Evolutionary conservation across 805 yeast species (phyloP).

Genomic region (Cyberlindnera xishuangbannaensis): DNA sequence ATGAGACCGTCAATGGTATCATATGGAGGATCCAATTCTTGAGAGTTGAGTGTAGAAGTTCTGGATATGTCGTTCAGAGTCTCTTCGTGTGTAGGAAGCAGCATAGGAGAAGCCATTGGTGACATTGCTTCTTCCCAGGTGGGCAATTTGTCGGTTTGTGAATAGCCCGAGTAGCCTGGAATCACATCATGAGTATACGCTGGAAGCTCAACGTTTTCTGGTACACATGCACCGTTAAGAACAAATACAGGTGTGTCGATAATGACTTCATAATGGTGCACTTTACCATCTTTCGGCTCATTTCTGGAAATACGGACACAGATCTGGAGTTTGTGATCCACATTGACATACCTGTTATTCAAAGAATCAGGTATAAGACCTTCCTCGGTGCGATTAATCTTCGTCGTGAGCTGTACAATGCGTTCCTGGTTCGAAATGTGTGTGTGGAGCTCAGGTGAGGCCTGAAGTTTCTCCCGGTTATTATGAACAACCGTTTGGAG

Average conservation of each 20-base stretch:
- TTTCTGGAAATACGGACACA: conserved; percentile 63
- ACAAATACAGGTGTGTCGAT: conserved; percentile 69
- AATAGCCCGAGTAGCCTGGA: conserved; percentile 10
- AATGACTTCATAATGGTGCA: conserved; percentile 75
- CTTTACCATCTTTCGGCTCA: conserved; percentile 39
- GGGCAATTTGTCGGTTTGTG: conserved; percentile 42
- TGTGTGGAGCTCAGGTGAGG: conserved; percentile 8
- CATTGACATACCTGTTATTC: conserved; percentile 54
- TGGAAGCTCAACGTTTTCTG: conserved; percentile 34
- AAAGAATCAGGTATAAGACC: conserved; percentile 45
- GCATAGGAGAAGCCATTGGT: conserved; percentile 30
- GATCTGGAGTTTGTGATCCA: conserved; percentile 64
- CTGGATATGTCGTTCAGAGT: conserved; percentile 17
- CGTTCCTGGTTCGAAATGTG: conserved; percentile 10
- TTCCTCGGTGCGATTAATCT: conserved; percentile 13
- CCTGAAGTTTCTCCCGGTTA: conserved; percentile 9
- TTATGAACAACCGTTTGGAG: conserved; percentile 7
- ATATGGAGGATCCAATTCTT: conserved; percentile 2
- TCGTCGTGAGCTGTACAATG: conserved; percentile 10
- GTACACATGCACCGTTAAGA: conserved; percentile 37
- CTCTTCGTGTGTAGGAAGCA: conserved; percentile 16
- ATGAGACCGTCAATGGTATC: conserved; percentile 21
- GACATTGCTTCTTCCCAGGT: conserved; percentile 63
- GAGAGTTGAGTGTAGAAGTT: conserved; percentile 15
- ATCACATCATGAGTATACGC: conserved; percentile 21